Conservation (phyloP, 805 yeast genomes). For the Phaffomyces antillensis region DNA sequence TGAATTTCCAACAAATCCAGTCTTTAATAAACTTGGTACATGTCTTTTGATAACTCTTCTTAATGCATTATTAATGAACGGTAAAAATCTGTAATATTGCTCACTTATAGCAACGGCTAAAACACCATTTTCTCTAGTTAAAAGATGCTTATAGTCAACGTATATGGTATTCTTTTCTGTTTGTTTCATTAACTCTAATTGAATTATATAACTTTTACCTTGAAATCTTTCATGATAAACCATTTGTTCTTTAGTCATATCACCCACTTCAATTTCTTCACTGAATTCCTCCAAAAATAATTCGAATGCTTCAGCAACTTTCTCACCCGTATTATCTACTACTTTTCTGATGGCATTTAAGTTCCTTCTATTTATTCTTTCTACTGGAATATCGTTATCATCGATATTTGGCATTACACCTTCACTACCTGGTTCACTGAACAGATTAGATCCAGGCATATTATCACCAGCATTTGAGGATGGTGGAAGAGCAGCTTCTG, state of each 20-base stretch:
- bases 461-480: slow-evolving; percentile 15
- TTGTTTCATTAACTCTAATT: slow-evolving; percentile 71
- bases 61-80: slow-evolving; percentile 72
- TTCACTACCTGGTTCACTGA: slow-evolving; percentile 13
- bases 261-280: slow-evolving; percentile 27
- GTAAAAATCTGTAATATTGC: slow-evolving; percentile 88
- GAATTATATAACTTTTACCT: slow-evolving; percentile 66
- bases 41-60: slow-evolving; percentile 62
- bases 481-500: slow-evolving; percentile 16
- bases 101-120: slow-evolving; percentile 84
- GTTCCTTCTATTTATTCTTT: slow-evolving; percentile 44
- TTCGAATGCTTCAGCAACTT: slow-evolving; percentile 87
- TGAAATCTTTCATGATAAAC: slow-evolving; percentile 33
- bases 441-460: slow-evolving; percentile 18
- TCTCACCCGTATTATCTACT: slow-evolving; percentile 86
- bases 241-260: slow-evolving; percentile 23
- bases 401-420: slow-evolving; percentile 3
- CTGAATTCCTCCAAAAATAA: slow-evolving; percentile 66
- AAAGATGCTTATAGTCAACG: slow-evolving; percentile 76
- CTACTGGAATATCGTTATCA: slow-evolving; percentile 12
- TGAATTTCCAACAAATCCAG: slow-evolving; percentile 28
- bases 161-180: slow-evolving; percentile 73
- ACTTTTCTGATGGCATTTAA: slow-evolving; percentile 76
- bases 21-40: slow-evolving; percentile 63
- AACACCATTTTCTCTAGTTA: slow-evolving; percentile 73